phyloP scores from a whole-genome alignment of 2,329 filamentous ascomycete species.

The Penicillium capsulatum region DNA sequence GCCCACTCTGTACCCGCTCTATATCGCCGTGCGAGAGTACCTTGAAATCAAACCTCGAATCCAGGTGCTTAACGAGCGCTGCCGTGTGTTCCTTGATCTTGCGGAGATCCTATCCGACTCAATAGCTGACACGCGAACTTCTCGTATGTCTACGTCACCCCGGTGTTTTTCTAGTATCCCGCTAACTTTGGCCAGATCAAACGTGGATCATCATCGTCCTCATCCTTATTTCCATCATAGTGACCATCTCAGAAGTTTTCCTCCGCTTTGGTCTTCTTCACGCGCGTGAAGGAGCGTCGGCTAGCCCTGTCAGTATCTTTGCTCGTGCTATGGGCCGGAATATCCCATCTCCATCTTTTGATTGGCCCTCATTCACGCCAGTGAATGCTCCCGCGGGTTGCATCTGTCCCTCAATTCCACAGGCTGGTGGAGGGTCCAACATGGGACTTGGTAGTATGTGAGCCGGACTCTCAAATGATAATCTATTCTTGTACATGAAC shows the following conservation, averaged over 20 bases:
- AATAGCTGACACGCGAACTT: slow-evolving; percentile 93
- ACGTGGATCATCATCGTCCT: slow-evolving; percentile 98
- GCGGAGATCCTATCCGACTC: slow-evolving; percentile 91
- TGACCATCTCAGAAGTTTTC: slow-evolving; percentile 85
- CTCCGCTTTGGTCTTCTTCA: slow-evolving; percentile 74
- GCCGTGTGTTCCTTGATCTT: slow-evolving; percentile 91
- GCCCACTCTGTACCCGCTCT: slow-evolving; percentile 88
- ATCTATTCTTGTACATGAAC: neutral
- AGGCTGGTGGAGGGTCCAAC: slow-evolving; percentile 7
- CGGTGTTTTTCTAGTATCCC: neutral
- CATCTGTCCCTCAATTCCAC: slow-evolving; percentile 19
- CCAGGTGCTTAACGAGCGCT: slow-evolving; percentile 94
- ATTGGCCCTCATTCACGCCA: slow-evolving; percentile 10
- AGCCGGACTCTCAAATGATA: slow-evolving; percentile 1
- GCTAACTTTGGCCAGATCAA: slow-evolving; percentile 51
- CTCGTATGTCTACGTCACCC: slow-evolving; percentile 45
- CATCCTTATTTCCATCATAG: slow-evolving; percentile 83
- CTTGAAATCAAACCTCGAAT: slow-evolving; percentile 95
- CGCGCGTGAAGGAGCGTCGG: slow-evolving; percentile 22
- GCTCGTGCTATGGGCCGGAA: slow-evolving; percentile 20
- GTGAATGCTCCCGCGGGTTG: slow-evolving; percentile 17
- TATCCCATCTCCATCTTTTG: slow-evolving; percentile 13
- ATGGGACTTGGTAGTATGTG: slow-evolving; percentile 12
- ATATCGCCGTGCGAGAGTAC: slow-evolving; percentile 91
- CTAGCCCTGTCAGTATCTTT: slow-evolving; percentile 14